These are phyloP conservation scores for Myriosclerotinia scirpicola DNA, from an alignment of 2,329 filamentous ascomycete species.

Conservation along the genomic window DNA sequence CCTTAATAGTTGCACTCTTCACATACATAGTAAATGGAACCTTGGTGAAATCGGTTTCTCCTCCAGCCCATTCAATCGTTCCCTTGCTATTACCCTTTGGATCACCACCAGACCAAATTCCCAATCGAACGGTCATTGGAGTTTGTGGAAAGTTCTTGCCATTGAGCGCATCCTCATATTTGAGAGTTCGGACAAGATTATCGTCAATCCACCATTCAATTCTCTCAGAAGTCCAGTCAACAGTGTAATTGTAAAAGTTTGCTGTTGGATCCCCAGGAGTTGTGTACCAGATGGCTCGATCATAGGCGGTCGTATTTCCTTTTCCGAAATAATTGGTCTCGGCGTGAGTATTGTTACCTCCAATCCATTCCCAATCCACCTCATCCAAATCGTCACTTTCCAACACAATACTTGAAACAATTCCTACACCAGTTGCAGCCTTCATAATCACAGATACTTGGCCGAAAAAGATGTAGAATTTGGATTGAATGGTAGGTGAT, in stretches of 20 bases:
- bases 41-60: slow-evolving; percentile 62
- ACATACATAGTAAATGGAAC: slow-evolving; percentile 75
- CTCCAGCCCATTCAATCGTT: slow-evolving; percentile 70
- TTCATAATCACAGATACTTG: slow-evolving; percentile 76
- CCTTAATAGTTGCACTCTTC: slow-evolving; percentile 57
- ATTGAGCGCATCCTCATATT: slow-evolving; percentile 59
- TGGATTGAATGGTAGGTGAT: slow-evolving; percentile 74
- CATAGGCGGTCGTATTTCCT: slow-evolving; percentile 68
- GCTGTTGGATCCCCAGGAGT: slow-evolving; percentile 55
- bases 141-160: slow-evolving; percentile 72
- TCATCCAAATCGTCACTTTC: slow-evolving; percentile 84
- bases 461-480: slow-evolving; percentile 86
- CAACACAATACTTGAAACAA: slow-evolving; percentile 81
- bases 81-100: slow-evolving; percentile 50
- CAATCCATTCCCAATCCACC: slow-evolving; percentile 83
- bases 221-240: slow-evolving; percentile 66
- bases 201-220: slow-evolving; percentile 72
- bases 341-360: slow-evolving; percentile 60
- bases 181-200: slow-evolving; percentile 61
- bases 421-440: slow-evolving; percentile 70
- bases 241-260: slow-evolving; percentile 69
- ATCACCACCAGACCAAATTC: slow-evolving; percentile 66
- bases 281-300: slow-evolving; percentile 65
- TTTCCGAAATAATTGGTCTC: slow-evolving; percentile 78
- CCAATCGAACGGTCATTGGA: slow-evolving; percentile 68